Evolutionary conservation across 352 stramenopile genomes (phyloP).

Genomic region (Pythium volutum): DNA sequence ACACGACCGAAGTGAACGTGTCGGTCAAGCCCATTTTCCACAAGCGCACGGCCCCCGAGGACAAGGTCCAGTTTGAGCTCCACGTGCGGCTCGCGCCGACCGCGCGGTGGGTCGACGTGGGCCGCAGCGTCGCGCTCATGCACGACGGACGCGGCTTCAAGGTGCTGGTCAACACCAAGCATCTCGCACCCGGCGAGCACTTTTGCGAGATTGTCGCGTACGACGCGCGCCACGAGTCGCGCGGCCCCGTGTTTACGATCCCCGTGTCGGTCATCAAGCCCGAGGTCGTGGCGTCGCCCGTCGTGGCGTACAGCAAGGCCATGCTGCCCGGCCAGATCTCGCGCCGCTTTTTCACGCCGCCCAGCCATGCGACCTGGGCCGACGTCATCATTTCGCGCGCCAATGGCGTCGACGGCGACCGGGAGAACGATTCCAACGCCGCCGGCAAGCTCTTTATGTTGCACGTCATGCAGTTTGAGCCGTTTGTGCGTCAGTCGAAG

Average conservation of each 20-base stretch:
- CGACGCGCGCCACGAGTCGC: conserved; percentile 55
- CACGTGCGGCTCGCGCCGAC: conserved; percentile 80
- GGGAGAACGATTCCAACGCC: conserved; percentile 60
- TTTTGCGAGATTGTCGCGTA: conserved; percentile 85
- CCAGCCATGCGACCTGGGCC: conserved; percentile 78
- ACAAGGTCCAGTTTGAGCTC: conserved; percentile 89
- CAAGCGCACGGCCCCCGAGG: conserved; percentile 70
- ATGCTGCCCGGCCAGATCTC: conserved; percentile 66
- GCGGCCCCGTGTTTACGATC: conserved; percentile 85
- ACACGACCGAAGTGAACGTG: conserved; percentile 80
- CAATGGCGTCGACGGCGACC: conserved; percentile 18
- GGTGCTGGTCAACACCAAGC: conserved; percentile 85
- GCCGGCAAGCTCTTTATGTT: conserved; percentile 81
- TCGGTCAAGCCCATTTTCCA: conserved; percentile 87
- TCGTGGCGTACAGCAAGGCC: conserved; percentile 42
- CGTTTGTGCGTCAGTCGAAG: conserved; percentile 76
- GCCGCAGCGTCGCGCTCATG: conserved; percentile 85
- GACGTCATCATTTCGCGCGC: conserved; percentile 77
- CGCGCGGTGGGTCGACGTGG: conserved; percentile 86
- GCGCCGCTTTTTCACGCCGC: conserved; percentile 81
- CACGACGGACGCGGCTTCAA: conserved; percentile 85
- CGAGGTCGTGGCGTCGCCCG: conserved; percentile 38
- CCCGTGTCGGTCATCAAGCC: conserved; percentile 90
- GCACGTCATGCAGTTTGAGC: conserved; percentile 87
- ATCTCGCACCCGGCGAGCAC: conserved; percentile 79